Conservation (phyloP, 805 yeast genomes). For the Maudiozyma saulgeensis region DNA sequence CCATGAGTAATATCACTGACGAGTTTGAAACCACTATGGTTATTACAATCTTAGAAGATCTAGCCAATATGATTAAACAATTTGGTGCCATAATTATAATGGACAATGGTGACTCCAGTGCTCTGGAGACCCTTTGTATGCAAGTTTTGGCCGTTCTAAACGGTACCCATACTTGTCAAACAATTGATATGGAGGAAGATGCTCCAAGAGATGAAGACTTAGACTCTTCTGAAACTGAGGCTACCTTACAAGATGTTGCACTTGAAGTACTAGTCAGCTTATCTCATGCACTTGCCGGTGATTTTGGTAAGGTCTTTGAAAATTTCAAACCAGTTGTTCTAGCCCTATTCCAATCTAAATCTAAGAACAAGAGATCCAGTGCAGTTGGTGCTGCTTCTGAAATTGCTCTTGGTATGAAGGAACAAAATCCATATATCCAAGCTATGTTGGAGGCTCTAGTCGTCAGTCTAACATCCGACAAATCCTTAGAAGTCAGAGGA, state of each 20-base stretch:
- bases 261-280: slow-evolving; percentile 76
- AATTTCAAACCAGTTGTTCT: slow-evolving; percentile 60
- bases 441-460: slow-evolving; percentile 64
- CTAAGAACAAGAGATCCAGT: slow-evolving; percentile 66
- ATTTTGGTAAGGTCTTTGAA: slow-evolving; percentile 63
- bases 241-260: slow-evolving; percentile 73
- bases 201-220: slow-evolving; percentile 45
- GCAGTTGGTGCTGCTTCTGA: slow-evolving; percentile 90
- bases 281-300: slow-evolving; percentile 67
- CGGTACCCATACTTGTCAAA: slow-evolving; percentile 78
- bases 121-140: slow-evolving; percentile 59
- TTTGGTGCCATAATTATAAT: slow-evolving; percentile 64
- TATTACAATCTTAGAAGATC: slow-evolving; percentile 61
- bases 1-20: slow-evolving; percentile 54
- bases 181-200: slow-evolving; percentile 59
- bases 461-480: slow-evolving; percentile 60
- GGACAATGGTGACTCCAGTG: slow-evolving; percentile 46
- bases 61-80: slow-evolving; percentile 55
- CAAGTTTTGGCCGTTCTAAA: slow-evolving; percentile 65
- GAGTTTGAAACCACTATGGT: slow-evolving; percentile 84
- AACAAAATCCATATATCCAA: slow-evolving; percentile 52
- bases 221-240: slow-evolving; percentile 51
- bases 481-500: slow-evolving; percentile 81
- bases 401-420: slow-evolving; percentile 65
- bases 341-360: slow-evolving; percentile 48